Base-by-base conservation (phyloP, 768 basidiomycete species). In the Mycena rebaudengoi region DNA sequence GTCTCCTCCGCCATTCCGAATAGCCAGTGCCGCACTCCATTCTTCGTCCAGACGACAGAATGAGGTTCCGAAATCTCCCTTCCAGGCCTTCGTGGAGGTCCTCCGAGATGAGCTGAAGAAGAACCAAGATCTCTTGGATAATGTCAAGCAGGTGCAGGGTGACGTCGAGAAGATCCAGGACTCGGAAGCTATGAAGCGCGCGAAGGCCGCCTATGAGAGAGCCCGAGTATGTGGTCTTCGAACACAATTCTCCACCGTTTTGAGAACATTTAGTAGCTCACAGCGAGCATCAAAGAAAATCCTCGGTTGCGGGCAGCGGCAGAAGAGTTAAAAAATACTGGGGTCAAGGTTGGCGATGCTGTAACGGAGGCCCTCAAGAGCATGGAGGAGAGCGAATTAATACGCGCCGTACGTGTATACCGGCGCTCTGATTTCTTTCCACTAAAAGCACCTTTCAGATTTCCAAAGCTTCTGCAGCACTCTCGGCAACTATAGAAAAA, bases 91-190 rank as follows among this genome's bases (percentile, higher is more conserved):
- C 68, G 95, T 98, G 8, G 93, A 99, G 32, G 95, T 96, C 20
- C 82, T 99, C 44, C 88, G 86, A 69, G 96, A 98, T 54, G 98
- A 99, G 79, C 79, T 99, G 44, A 84, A 88, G 74, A 99, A 98
- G 84, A 97, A 94, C 74, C 81, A 95, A 66, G 96, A 97, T 75
- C 83, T 98, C 50, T 95, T 97, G 80, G 96, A 99, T 32, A 97
- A 97, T 78, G 91, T 98, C 48, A 96, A 96, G 81, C 95, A 98
- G 79, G 84, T 99, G 18, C 95, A 97, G 79, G 98, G 98, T 65
- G 96, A 99, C 76, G 97, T 98, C 35, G 94, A 95, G 80, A 98
- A 98, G 79, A 79, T 98, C 49, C 96, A 98, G 82, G 98, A 98
- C 75, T 95, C 94, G 55, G 95, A 97, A 74, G 91, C 96, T 14